phyloP scores from a whole-genome alignment of 108 stramenopile genomes.

The Nitzschia sp. region DNA sequence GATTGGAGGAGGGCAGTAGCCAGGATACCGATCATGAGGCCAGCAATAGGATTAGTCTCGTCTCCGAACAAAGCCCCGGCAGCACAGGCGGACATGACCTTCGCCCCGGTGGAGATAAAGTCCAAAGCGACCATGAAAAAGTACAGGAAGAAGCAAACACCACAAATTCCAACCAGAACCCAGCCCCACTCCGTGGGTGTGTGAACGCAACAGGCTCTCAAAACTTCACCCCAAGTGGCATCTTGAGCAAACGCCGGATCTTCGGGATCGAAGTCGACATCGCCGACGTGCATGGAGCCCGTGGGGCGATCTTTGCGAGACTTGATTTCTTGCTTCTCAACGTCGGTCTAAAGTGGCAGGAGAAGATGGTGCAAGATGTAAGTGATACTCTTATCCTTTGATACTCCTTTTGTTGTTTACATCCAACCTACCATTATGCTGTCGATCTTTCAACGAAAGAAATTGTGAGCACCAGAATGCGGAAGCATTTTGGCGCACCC shows the following conservation, averaged over 20 bases:
- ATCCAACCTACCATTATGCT: too few relatives aligned
- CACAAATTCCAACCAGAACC: slow-evolving; percentile 48
- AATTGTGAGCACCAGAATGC: too few relatives aligned
- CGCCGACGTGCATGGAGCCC: slow-evolving; percentile 70
- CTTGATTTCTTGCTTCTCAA: slow-evolving; percentile 10
- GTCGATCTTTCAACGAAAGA: too few relatives aligned
- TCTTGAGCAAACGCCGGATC: slow-evolving; percentile 30
- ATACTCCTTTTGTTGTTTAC: too few relatives aligned
- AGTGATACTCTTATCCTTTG: too few relatives aligned
- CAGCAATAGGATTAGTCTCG: slow-evolving; percentile 85
- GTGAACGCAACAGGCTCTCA: slow-evolving; percentile 72
- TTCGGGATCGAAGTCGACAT: slow-evolving; percentile 53
- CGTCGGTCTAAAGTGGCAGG: slow-evolving; percentile 14
- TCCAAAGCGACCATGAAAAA: slow-evolving; percentile 88
- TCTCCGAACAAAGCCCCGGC: slow-evolving; percentile 81
- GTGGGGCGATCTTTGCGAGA: slow-evolving; percentile 62
- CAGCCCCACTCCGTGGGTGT: slow-evolving; percentile 56
- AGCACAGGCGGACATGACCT: slow-evolving; percentile 81
- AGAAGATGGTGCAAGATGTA: too few relatives aligned
- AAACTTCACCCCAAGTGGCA: slow-evolving; percentile 84
- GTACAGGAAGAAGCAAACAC: slow-evolving; percentile 82
- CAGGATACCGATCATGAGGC: slow-evolving; percentile 82
- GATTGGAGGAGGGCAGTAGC: slow-evolving; percentile 87
- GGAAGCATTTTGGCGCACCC: too few relatives aligned
- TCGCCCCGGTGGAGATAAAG: slow-evolving; percentile 76